A percentile compares a stretch with the other conserved stretches of the same genome.
Conservation (phyloP, 2,329 filamentous ascomycete genomes). For the Chaetomiaceae sp. region DNA sequence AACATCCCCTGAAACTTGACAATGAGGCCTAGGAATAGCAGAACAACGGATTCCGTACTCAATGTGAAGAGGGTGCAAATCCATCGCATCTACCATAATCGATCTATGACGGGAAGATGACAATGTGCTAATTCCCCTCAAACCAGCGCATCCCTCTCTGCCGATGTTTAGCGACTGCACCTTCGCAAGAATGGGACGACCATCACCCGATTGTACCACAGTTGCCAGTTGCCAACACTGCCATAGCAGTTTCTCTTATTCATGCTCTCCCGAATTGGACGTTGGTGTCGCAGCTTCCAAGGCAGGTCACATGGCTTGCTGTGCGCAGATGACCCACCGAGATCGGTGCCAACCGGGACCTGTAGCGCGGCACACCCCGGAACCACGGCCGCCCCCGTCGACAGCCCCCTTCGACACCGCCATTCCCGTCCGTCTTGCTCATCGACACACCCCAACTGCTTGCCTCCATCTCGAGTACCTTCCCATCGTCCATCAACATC, state of each 20-base stretch:
- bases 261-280: neutral
- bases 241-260: slow-evolving; percentile 12
- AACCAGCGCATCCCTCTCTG: no score
- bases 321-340: slow-evolving; percentile 24
- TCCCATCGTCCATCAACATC: neutral
- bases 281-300: neutral
- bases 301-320: slow-evolving; percentile 21
- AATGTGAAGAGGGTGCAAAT: no score
- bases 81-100: no score
- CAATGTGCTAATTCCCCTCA: no score
- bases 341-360: slow-evolving; percentile 21
- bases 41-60: no score
- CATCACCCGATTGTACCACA: neutral
- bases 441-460: neutral
- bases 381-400: slow-evolving; percentile 1
- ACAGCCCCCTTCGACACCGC: slow-evolving; percentile 23
- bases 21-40: no score
- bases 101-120: no score
- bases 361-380: slow-evolving; percentile 8
- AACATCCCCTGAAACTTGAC: no score
- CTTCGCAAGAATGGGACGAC: neutral
- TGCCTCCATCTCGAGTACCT: neutral
- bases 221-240: slow-evolving; percentile 5
- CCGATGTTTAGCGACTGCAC: no score
- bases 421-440: slow-evolving; percentile 17